Conservation (phyloP, 2,329 filamentous ascomycete species). For the Penicillium digitatum region DNA sequence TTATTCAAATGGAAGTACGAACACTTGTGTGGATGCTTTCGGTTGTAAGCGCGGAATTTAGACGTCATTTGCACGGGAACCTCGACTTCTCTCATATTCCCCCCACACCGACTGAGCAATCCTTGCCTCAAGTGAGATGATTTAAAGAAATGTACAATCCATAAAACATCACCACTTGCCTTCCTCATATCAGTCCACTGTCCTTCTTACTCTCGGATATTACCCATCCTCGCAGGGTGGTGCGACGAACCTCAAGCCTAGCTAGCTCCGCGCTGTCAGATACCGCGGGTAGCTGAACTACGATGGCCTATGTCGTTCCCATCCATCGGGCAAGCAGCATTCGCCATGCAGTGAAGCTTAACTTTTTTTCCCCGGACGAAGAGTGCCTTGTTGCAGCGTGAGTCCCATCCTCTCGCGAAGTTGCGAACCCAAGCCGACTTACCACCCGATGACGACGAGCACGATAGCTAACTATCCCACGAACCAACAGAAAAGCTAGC, state of each 20-base stretch:
- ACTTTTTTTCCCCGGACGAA: conserved; percentile 67
- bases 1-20: not conserved
- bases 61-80: conserved; percentile 5
- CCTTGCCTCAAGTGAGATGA: not conserved
- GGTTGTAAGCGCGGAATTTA: conserved; percentile 15
- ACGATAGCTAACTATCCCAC: conserved; percentile 2
- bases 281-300: conserved; percentile 6
- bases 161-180: not conserved
- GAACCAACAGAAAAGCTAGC: conserved; percentile 34
- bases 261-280: conserved; percentile 7
- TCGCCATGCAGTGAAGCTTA: conserved; percentile 77
- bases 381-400: conserved; percentile 87
- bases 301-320: conserved; percentile 90
- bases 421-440: not conserved
- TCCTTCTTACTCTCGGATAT: not conserved
- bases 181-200: not conserved
- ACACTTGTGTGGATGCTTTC: conserved; percentile 7
- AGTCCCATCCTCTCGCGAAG: conserved; percentile 36
- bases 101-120: not conserved
- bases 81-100: not conserved
- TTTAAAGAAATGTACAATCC: not conserved
- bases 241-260: conserved; percentile 8
- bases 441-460: not conserved
- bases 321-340: conserved; percentile 91
- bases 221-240: conserved; percentile 3